Percentiles rank a stretch among this genome's conserved stretches.
Conservation (phyloP, 805 yeast genomes). For the Saccharomyces paradoxus region DNA sequence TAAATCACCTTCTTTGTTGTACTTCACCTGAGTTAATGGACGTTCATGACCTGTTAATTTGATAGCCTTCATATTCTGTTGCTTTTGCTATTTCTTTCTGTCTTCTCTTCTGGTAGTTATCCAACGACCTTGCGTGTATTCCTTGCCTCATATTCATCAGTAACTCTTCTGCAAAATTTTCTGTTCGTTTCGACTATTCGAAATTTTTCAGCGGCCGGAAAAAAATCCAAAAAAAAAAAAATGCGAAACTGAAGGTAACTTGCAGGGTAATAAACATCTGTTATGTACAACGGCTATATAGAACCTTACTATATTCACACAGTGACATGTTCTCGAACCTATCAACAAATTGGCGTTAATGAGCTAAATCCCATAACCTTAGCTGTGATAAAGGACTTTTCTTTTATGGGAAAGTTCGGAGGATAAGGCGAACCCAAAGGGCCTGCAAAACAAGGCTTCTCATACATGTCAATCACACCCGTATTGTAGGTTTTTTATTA, state of each 20-base stretch:
- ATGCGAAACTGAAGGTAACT: not conserved
- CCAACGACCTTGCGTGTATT: not conserved
- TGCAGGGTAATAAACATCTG: not conserved
- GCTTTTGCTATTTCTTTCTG: not conserved
- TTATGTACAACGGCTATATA: not conserved
- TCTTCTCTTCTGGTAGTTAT: not conserved
- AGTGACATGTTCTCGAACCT: not conserved
- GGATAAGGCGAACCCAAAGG: not conserved
- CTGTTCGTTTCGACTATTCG: not conserved
- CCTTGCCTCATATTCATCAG: not conserved
- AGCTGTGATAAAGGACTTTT: too few relatives aligned
- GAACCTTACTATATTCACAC: not conserved
- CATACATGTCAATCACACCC: not conserved
- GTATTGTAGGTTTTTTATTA: not conserved
- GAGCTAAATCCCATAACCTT: not conserved
- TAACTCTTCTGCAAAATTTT: not conserved
- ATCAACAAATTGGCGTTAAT: not conserved
- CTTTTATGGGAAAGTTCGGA: too few relatives aligned
- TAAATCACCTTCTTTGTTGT: constrained; percentile 91
- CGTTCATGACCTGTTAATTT: constrained; percentile 92
- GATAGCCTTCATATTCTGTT: constrained; percentile 49
- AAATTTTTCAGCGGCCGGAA: not conserved
- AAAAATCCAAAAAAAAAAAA: not conserved
- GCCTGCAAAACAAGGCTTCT: not conserved
- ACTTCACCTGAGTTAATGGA: constrained; percentile 92